Conservation (phyloP, 2,329 filamentous ascomycete genomes). For the Ascocoryne sarcoides region DNA sequence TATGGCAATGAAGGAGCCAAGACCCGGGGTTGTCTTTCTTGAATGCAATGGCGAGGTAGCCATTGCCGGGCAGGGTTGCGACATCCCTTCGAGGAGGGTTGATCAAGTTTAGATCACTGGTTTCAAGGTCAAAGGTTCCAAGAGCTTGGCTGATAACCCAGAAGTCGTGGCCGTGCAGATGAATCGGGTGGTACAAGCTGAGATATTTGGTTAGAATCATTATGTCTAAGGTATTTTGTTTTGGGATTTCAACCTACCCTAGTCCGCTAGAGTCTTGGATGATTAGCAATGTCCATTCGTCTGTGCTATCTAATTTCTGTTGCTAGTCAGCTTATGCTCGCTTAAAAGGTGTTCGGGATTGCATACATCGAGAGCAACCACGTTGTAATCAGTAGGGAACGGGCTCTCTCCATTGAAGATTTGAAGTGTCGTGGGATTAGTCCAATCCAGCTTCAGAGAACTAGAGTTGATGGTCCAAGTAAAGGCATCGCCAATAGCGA, state of each 20-base stretch:
- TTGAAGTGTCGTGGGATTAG: slow-evolving; percentile 35
- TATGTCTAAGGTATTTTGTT: no score
- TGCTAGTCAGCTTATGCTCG: slow-evolving; percentile 46
- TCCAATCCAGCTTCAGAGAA: slow-evolving; percentile 38
- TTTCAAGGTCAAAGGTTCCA: slow-evolving; percentile 29
- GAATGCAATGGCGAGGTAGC: slow-evolving; percentile 26
- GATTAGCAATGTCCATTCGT: slow-evolving; percentile 23
- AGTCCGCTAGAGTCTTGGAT: slow-evolving; percentile 20
- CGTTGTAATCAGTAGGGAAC: slow-evolving; percentile 25
- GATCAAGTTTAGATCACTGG: slow-evolving; percentile 24
- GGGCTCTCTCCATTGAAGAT: slow-evolving; percentile 25
- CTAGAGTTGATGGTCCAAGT: slow-evolving; percentile 42
- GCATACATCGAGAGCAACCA: slow-evolving; percentile 10
- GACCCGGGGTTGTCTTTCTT: slow-evolving; percentile 28
- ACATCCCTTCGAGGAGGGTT: slow-evolving; percentile 47
- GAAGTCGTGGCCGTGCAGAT: slow-evolving; percentile 45
- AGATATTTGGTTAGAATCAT: no score
- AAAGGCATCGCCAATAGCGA: slow-evolving; percentile 29
- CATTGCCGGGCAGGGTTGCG: slow-evolving; percentile 34
- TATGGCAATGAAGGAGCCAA: slow-evolving; percentile 31
- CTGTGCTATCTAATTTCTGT: slow-evolving; percentile 34
- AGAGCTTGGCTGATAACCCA: slow-evolving; percentile 36
- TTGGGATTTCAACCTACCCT: slow-evolving; percentile 3
- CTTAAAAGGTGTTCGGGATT: slow-evolving; percentile 35
- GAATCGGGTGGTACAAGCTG: slow-evolving; percentile 30